These are phyloP conservation scores for Ustulina deusta DNA, from an alignment of 2,329 filamentous ascomycete genomes.

Conservation along the genomic window DNA sequence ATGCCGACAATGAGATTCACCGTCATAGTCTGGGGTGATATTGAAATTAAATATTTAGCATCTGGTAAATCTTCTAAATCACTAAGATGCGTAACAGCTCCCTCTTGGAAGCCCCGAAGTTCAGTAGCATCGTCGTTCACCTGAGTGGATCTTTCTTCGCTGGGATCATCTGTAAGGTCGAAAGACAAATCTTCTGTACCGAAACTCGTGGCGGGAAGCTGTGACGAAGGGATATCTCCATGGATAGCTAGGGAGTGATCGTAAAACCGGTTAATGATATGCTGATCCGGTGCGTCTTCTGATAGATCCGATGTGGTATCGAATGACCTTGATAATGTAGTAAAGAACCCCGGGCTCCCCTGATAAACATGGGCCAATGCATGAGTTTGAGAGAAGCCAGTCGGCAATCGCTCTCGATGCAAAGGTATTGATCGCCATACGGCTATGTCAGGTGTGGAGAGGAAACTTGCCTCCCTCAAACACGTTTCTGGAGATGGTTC, in stretches of 20 bases:
- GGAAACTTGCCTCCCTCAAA: conserved; percentile 34
- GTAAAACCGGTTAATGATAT: conserved; percentile 74
- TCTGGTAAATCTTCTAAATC: conserved; percentile 78
- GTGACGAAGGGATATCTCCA: conserved; percentile 72
- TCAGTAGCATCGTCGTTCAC: conserved; percentile 38
- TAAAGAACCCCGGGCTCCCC: conserved; percentile 61
- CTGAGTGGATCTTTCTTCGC: conserved; percentile 50
- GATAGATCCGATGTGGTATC: conserved; percentile 43
- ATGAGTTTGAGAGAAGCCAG: conserved; percentile 66
- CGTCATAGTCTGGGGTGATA: conserved; percentile 83
- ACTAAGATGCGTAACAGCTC: conserved; percentile 61
- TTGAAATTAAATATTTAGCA: conserved; percentile 71
- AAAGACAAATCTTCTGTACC: conserved; percentile 53
- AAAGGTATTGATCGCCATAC: conserved; percentile 69
- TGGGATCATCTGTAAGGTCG: conserved; percentile 51
- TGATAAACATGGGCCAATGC: conserved; percentile 50
- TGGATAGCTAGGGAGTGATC: conserved; percentile 81
- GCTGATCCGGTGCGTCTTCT: conserved; percentile 52
- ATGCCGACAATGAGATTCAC: conserved; percentile 85
- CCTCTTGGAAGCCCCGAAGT: conserved; percentile 43
- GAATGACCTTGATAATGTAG: conserved; percentile 56
- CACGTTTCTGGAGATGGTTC: conserved; percentile 27
- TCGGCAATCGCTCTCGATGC: conserved; percentile 58
- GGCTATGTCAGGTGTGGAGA: conserved; percentile 49
- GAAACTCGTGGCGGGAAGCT: conserved; percentile 57